Conservation (phyloP, 805 yeast genomes). For the Candida suzukii region DNA sequence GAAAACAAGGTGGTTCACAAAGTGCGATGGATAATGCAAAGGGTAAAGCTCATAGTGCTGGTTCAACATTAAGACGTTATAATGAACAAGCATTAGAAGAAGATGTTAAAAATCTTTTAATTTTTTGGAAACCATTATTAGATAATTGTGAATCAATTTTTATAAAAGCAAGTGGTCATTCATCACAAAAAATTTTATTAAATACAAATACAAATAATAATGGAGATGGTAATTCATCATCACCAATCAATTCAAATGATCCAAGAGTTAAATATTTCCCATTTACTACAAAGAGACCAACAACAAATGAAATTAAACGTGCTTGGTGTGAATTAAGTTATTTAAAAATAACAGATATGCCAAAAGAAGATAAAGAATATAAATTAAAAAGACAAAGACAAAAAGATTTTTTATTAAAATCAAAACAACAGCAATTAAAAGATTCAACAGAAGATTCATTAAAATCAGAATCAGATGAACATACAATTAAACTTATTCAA, state of each 20-base stretch:
- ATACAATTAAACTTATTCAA: conserved; percentile 50
- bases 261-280: conserved; percentile 66
- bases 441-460: too few relatives aligned
- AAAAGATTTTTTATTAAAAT: conserved; percentile 21
- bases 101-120: conserved; percentile 68
- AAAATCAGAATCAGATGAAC: conserved; percentile 35
- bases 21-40: conserved; percentile 85
- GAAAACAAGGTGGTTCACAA: conserved; percentile 97
- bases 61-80: conserved; percentile 81
- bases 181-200: conserved; percentile 55
- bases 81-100: conserved; percentile 77
- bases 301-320: conserved; percentile 67
- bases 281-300: conserved; percentile 85
- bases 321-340: conserved; percentile 80
- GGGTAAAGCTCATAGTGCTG: conserved; percentile 96
- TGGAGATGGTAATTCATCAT: conserved; percentile 53
- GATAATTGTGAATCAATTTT: conserved; percentile 62
- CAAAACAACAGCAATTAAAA: conserved; percentile 14
- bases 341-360: conserved; percentile 46
- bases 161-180: conserved; percentile 72
- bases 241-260: conserved; percentile 47
- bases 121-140: conserved; percentile 56
- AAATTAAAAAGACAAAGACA: conserved; percentile 23
- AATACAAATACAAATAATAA: background rate
- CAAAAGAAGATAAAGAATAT: conserved; percentile 32